Base-by-base conservation (phyloP, 2,329 filamentous ascomycete genomes). In the Dendryphion nanum region DNA sequence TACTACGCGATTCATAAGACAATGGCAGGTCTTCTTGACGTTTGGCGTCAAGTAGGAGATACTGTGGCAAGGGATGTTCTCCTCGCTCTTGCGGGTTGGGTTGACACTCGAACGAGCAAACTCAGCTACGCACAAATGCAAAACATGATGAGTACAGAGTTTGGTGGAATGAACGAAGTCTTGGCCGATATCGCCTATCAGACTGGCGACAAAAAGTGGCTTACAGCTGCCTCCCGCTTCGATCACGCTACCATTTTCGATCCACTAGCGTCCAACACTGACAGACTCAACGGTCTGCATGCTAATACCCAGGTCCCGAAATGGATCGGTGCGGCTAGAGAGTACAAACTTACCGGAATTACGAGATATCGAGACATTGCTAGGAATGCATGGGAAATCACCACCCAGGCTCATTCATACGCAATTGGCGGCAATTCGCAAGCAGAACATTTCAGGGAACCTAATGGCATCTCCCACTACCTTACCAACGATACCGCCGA, bases 1-100 rank as follows among this genome's bases (percentile, higher is more conserved):
- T 78, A 76, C 54, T 78, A 78, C 41, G 68, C 69, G 16, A 63
- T 77, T n/a, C 75, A 78, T 57, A 78, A 77, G 59, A 75, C 71
- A 1, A 66, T 77, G 51, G 69, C 72, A 1, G 74, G 74, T 0
- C 61, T 77, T 8, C 66, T 77, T 1, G 75, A 78, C 31, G 70
- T 73, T 3, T 77, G 72, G 64, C 65, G 68, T 4, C 56, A 65
- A 14, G 57, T 73, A 8, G 72, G 69, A 2, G 68, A 74, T 45
- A 48, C 55, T 0, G 68, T 57, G 3, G 71, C 74, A 5, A 61
- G 62, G 4, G 61, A 68, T 2, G 73, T 74, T 0, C 55, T 77
- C 12, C 56, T 76, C 2, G 55, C 53, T 0, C 42, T 77, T 10
- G 72, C 71, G 1, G 59, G 57, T 0, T 77, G 75, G 75, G 74